These are phyloP conservation scores for Xylariales sp. DNA, from an alignment of 2,329 filamentous ascomycete genomes.

Conservation along the genomic window DNA sequence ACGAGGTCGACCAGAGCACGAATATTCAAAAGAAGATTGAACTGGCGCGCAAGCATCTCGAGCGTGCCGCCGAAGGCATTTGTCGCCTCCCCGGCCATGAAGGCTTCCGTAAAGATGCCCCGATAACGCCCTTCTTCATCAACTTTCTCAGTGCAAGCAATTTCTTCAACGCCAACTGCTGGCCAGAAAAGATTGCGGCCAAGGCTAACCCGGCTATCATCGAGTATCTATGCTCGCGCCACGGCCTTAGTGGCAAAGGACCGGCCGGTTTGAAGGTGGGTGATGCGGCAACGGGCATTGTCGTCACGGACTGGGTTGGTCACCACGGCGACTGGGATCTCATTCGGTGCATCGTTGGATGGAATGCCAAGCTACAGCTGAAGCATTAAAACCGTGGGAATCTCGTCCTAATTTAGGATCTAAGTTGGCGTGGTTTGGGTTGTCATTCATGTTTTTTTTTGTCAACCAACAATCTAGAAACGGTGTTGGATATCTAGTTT, in stretches of 20 bases:
- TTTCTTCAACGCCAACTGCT: conserved; percentile 92
- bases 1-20: conserved; percentile 80
- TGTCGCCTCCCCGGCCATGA: conserved; percentile 58
- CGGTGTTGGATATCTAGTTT: too few relatives aligned
- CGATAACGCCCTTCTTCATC: conserved; percentile 76
- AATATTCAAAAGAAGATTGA: conserved; percentile 85
- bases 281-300: conserved; percentile 84
- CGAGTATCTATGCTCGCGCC: conserved; percentile 69
- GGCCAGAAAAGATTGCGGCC: conserved; percentile 91
- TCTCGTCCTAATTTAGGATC: neutral
- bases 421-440: neutral
- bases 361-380: conserved; percentile 79
- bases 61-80: conserved; percentile 70
- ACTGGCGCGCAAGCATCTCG: conserved; percentile 79
- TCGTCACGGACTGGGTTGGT: conserved; percentile 95
- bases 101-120: conserved; percentile 42
- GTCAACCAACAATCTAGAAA: neutral
- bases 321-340: conserved; percentile 90
- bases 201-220: conserved; percentile 84
- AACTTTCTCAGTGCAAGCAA: conserved; percentile 94
- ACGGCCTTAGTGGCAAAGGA: conserved; percentile 64
- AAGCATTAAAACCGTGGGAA: conserved; percentile 50
- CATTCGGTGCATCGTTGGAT: conserved; percentile 85
- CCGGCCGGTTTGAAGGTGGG: conserved; percentile 65
- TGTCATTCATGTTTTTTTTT: neutral